Conservation (phyloP, 2,329 filamentous ascomycete species). For the Penicillium griseofulvum region DNA sequence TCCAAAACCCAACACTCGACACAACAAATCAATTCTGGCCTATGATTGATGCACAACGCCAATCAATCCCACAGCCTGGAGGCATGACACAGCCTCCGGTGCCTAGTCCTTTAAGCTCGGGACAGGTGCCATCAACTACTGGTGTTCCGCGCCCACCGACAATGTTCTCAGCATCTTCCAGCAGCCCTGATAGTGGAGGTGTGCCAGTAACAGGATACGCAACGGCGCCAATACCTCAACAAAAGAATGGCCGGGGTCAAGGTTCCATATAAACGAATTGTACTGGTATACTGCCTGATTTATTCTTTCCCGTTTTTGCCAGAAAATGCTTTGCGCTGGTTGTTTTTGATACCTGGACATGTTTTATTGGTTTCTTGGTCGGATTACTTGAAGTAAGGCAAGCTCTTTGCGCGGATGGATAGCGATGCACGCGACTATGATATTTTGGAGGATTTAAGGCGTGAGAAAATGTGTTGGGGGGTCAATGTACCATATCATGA, state of each 20-base stretch:
- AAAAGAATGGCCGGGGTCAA: slow-evolving; percentile 12
- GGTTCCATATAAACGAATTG: slow-evolving; percentile 6
- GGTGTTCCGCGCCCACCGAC: slow-evolving; percentile 13
- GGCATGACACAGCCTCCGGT: slow-evolving; percentile 18
- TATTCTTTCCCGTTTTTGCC: background rate
- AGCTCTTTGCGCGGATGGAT: background rate
- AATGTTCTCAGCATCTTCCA: slow-evolving; percentile 17
- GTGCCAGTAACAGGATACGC: slow-evolving; percentile 15
- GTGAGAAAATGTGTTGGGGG: background rate
- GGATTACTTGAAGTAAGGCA: background rate
- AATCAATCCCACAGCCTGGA: slow-evolving; percentile 17
- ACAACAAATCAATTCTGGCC: slow-evolving; percentile 41
- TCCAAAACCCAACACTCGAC: slow-evolving; percentile 57
- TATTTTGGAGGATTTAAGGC: background rate
- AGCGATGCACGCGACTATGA: background rate
- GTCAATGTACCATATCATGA: slow-evolving; percentile 2
- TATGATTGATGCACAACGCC: slow-evolving; percentile 34
- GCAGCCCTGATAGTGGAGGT: slow-evolving; percentile 13
- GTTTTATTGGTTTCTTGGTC: background rate
- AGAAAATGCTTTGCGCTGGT: background rate
- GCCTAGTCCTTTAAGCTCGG: slow-evolving; percentile 22
- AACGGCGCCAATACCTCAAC: slow-evolving; percentile 12
- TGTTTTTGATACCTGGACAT: background rate
- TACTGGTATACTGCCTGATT: background rate
- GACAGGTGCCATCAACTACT: slow-evolving; percentile 19